Conservation (phyloP, 2,329 filamentous ascomycete species). For the Intubia oerlemansii region DNA sequence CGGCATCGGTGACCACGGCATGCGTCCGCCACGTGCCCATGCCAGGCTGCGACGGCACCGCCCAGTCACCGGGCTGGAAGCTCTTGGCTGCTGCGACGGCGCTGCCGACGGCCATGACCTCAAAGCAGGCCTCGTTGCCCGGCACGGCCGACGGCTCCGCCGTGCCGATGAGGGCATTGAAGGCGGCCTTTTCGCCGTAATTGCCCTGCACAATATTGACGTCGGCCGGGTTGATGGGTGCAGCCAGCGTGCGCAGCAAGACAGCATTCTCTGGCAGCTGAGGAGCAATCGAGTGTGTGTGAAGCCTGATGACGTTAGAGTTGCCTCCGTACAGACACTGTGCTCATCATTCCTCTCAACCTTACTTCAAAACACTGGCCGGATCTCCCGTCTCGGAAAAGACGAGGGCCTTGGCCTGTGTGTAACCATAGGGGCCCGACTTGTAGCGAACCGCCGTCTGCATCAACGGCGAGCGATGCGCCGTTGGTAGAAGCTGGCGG, state of each 20-base stretch:
- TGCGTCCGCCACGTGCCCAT: constrained; percentile 95
- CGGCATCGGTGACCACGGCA: constrained; percentile 36
- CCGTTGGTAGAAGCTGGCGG: no score
- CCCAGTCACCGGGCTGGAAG: constrained; percentile 70
- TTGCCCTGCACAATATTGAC: constrained; percentile 96
- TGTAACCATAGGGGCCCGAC: constrained; percentile 55
- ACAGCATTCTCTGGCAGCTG: constrained; percentile 41
- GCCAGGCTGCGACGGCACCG: constrained; percentile 62
- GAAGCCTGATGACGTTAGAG: constrained; percentile 25
- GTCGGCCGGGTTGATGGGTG: constrained; percentile 91
- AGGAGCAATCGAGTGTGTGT: constrained; percentile 58
- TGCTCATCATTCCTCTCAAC: no score
- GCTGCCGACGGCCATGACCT: constrained; percentile 53
- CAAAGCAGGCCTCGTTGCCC: constrained; percentile 85
- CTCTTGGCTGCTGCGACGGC: constrained; percentile 20
- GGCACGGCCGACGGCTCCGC: constrained; percentile 53
- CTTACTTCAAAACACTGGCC: constrained; percentile 41
- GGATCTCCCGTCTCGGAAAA: constrained; percentile 60
- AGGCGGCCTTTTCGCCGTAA: constrained; percentile 68
- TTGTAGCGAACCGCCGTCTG: constrained; percentile 18
- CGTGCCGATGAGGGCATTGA: constrained; percentile 56
- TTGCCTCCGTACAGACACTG: neutral
- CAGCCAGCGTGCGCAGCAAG: constrained; percentile 71
- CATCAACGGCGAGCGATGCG: constrained; percentile 1
- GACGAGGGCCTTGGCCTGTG: constrained; percentile 63